These are phyloP conservation scores for Dittrichia graveolens DNA, from an alignment of 129 eudicot genomes.

Conservation along the genomic window DNA sequence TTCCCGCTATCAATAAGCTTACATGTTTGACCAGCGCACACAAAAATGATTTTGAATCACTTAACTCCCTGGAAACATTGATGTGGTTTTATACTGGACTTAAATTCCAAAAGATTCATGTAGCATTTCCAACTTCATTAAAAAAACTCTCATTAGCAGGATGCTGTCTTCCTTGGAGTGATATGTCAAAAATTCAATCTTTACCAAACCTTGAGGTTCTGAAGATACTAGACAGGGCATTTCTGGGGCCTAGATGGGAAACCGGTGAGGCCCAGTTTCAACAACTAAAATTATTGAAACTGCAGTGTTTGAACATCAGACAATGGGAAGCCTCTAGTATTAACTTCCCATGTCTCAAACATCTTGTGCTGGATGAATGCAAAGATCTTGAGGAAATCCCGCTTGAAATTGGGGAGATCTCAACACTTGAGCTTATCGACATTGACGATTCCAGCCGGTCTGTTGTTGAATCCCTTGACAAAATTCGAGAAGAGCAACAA, in stretches of 20 bases:
- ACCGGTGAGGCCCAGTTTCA: slow-evolving; percentile 37
- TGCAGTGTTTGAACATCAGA: slow-evolving; percentile 12
- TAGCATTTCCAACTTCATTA: slow-evolving; percentile 31
- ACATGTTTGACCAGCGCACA: not conserved
- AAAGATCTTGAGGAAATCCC: slow-evolving; percentile 25
- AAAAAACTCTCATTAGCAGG: slow-evolving; percentile 32
- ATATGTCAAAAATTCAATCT: slow-evolving; percentile 29
- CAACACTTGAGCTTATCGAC: slow-evolving; percentile 32
- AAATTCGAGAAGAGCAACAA: slow-evolving; percentile 15
- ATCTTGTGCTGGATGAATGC: slow-evolving; percentile 21
- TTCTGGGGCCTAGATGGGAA: slow-evolving; percentile 36
- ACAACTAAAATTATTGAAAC: slow-evolving; percentile 25
- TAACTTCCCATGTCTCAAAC: slow-evolving; percentile 30
- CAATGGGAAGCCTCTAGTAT: slow-evolving; percentile 24
- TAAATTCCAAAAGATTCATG: not conserved
- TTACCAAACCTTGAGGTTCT: slow-evolving; percentile 51
- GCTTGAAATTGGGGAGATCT: slow-evolving; percentile 26
- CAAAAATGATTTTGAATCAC: not conserved
- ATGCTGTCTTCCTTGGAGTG: slow-evolving; percentile 33
- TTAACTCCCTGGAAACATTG: not conserved
- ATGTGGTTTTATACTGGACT: no score
- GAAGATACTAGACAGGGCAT: slow-evolving; percentile 27
- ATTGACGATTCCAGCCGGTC: not conserved
- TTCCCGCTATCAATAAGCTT: slow-evolving; percentile 13
- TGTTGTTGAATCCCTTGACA: not conserved